A percentile compares a stretch with the other conserved stretches of the same genome.
Evolutionary conservation across 768 basidiomycete genomes (phyloP).

Genomic region (Macrolepiota fuliginosa): DNA sequence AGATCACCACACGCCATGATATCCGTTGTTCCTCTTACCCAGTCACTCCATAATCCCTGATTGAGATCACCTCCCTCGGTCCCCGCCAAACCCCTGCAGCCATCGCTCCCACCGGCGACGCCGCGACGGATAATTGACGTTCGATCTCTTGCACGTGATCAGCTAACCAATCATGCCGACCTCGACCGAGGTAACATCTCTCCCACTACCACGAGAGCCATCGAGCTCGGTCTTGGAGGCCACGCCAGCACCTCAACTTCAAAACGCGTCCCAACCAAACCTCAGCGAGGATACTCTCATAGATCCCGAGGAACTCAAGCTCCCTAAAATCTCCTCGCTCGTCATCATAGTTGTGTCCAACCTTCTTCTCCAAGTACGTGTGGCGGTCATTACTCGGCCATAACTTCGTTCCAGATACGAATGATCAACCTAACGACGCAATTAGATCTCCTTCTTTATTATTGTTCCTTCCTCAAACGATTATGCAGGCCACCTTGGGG

Average conservation of each 20-base stretch:
- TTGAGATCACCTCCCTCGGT: background rate
- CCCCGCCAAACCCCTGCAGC: too few species aligned
- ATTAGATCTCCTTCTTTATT: slow-evolving; percentile 64
- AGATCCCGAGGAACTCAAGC: slow-evolving; percentile 22
- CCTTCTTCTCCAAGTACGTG: slow-evolving; percentile 27
- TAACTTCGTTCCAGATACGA: background rate
- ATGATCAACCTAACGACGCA: background rate
- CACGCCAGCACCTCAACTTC: background rate
- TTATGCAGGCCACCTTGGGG: slow-evolving; percentile 61
- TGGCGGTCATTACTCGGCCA: background rate
- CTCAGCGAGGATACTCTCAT: background rate
- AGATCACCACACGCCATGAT: background rate
- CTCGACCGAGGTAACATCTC: too few species aligned
- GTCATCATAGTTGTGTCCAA: slow-evolving; percentile 27
- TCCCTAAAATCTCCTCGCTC: slow-evolving; percentile 25
- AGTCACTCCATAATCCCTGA: background rate
- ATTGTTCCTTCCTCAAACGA: slow-evolving; percentile 64
- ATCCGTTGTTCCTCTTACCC: background rate
- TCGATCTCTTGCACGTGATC: too few species aligned
- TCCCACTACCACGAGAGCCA: too few species aligned
- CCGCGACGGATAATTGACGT: too few species aligned
- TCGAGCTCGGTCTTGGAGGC: background rate
- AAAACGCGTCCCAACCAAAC: background rate
- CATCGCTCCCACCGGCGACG: too few species aligned
- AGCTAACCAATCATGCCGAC: too few species aligned